phyloP scores from a whole-genome alignment of 2,329 filamentous ascomycete genomes.

The Epichloe typhina region DNA sequence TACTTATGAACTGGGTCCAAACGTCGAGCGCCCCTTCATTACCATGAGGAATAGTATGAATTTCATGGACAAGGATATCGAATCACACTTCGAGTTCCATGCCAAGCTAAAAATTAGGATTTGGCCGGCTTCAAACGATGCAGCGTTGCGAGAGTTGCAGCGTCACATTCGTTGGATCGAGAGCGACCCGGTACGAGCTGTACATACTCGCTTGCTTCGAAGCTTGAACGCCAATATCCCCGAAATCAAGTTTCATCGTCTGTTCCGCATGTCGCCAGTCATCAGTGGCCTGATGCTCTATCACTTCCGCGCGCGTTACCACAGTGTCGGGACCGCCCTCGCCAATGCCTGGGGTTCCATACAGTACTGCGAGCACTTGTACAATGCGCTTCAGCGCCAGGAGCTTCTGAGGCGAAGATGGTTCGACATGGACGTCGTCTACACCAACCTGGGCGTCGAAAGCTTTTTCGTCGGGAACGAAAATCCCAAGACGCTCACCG shows the following conservation, averaged over 20 bases:
- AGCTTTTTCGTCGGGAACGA: conserved; percentile 24
- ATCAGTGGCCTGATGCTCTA: conserved; percentile 26
- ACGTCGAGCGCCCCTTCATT: conserved; percentile 4
- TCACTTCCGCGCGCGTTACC: conserved; percentile 17
- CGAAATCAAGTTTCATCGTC: conserved; percentile 9
- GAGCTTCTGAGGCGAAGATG: conserved; percentile 11
- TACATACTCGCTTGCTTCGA: background rate
- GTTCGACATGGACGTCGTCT: conserved; percentile 27
- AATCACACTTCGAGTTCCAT: conserved; percentile 15
- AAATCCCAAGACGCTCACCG: conserved; percentile 15
- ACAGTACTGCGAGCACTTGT: conserved; percentile 25
- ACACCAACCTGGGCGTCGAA: conserved; percentile 14
- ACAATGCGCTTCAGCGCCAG: conserved; percentile 18
- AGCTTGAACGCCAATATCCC: background rate
- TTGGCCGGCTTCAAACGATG: conserved; percentile 11
- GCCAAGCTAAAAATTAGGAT: conserved; percentile 14
- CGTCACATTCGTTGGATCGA: background rate
- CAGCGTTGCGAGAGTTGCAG: conserved; percentile 2
- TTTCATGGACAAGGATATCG: background rate
- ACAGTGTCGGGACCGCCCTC: conserved; percentile 20
- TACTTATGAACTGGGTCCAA: conserved; percentile 17
- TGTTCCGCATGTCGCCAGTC: conserved; percentile 23
- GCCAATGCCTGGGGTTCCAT: conserved; percentile 27
- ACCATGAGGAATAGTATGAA: background rate
- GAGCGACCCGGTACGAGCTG: background rate